Base-by-base conservation (phyloP, 257 asterid genomes). In the Verbena officinalis region DNA sequence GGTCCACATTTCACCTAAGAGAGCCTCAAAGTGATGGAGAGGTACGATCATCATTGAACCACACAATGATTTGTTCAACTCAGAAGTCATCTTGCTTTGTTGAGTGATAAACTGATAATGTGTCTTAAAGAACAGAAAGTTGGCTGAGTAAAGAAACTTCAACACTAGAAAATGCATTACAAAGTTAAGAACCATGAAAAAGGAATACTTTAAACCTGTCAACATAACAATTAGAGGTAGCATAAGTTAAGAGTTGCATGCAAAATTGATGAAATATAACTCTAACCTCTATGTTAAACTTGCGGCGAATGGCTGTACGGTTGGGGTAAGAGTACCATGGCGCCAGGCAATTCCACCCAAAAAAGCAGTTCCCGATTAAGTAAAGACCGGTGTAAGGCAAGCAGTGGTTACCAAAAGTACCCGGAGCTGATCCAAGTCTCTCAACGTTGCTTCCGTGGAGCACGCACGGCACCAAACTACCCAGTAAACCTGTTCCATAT, bases 401-500 rank as follows among this genome's bases (percentile, higher is more conserved):
- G 72, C 97, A 91, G 78, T 88, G 88, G 64, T 73, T 84, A 8
- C 84, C 75, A 57, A 88, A 91, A 50, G 81, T 55, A 36, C 83
- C 86, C 0, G 89, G 80, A 30, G 69, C 64, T 4, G 83, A 69
- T 44, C 82, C 82, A 44, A 91, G 79, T 64, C 97, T 88, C 83
- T 91, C 97, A 0, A 60, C 93, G 60, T 83, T 91, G 89, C 86
- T 76, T 65, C 91, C 97, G 20, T 88, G 87, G 55, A 88, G 95
- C 73, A 88, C 90, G 54, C 96, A 91, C 1, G 97, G 97, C 14
- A 78, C 95, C 34, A 80, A 21, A 39, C 87, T 71, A 48, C 97
- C 97, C 34, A 91, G 75, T 73, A 88, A 63, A 65, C 97, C 97
- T 89, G 81, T 64, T 66, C 70, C 34, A 19, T n/a, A 46, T 55